These are phyloP conservation scores for Ceratorhiza oryzae-sativae DNA, from an alignment of 1,284 basidiomycete genomes.

Conservation along the genomic window DNA sequence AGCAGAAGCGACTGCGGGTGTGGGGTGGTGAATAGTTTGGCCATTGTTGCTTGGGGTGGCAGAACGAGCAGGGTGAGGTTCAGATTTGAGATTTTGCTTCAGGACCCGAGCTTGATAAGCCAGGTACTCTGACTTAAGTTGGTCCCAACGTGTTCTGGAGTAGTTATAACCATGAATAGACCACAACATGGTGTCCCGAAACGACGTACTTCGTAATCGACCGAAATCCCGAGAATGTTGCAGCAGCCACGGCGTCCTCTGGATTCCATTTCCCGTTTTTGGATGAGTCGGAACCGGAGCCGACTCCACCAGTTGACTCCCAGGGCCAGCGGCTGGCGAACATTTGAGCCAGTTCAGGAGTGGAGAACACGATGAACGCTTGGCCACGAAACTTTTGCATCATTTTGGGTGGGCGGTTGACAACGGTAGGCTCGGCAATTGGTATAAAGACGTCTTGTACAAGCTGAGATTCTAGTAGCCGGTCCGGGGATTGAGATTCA, in stretches of 20 bases:
- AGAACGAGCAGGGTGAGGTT: background rate
- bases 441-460: slow-evolving; percentile 65
- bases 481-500: slow-evolving; percentile 37
- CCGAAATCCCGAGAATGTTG: slow-evolving; percentile 65
- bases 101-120: slow-evolving; percentile 54
- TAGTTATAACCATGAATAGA: background rate
- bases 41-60: background rate
- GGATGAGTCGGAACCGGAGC: background rate
- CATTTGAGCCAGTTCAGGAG: slow-evolving; percentile 52
- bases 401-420: background rate
- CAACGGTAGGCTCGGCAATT: slow-evolving; percentile 56
- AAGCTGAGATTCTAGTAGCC: slow-evolving; percentile 32
- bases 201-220: slow-evolving; percentile 48
- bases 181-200: background rate
- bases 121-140: slow-evolving; percentile 69
- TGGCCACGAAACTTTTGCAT: slow-evolving; percentile 68
- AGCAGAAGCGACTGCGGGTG: background rate
- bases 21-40: background rate
- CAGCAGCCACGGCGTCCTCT: slow-evolving; percentile 51
- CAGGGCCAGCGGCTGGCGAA: slow-evolving; percentile 67
- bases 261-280: slow-evolving; percentile 34
- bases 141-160: slow-evolving; percentile 65
- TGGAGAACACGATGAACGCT: slow-evolving; percentile 65
- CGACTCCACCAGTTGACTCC: slow-evolving; percentile 47
- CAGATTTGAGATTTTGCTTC: background rate